Evolutionary conservation across 2,329 filamentous ascomycete genomes (phyloP).

Genomic region (Phaeosphaeriaceae sp.): DNA sequence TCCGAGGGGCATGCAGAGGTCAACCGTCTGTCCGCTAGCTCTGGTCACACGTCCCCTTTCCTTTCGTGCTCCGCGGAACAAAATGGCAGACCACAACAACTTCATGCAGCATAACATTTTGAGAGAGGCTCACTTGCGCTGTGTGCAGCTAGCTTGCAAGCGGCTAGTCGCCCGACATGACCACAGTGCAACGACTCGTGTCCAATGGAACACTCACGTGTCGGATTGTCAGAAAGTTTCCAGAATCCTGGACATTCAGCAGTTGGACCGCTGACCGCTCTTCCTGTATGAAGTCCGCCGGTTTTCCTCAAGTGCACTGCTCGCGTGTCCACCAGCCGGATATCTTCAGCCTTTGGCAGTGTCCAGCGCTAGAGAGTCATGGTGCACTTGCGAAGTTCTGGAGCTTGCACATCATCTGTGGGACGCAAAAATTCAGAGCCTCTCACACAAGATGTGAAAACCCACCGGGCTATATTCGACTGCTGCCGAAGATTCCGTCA

Average conservation of each 20-base stretch:
- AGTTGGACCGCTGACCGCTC: constrained; percentile 12
- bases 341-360: constrained; percentile 1
- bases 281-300: constrained; percentile 4
- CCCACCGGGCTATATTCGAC: neutral
- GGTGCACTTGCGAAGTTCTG: neutral
- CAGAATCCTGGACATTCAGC: neutral
- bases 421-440: constrained; percentile 5
- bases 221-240: constrained; percentile 2
- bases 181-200: constrained; percentile 5
- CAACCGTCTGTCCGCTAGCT: neutral
- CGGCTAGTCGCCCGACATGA: constrained; percentile 20
- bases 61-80: neutral
- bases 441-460: neutral
- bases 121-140: constrained; percentile 20
- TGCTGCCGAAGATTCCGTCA: neutral
- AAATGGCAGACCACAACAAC: neutral
- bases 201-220: constrained; percentile 22
- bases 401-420: constrained; percentile 6
- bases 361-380: neutral
- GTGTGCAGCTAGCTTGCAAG: constrained; percentile 12
- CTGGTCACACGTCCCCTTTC: neutral
- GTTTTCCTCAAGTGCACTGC: constrained; percentile 7
- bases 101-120: neutral
- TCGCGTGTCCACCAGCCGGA: constrained; percentile 16
- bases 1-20: neutral